Base-by-base conservation (phyloP, 2,329 filamentous ascomycete species). In the Trichophyton rubrum region DNA sequence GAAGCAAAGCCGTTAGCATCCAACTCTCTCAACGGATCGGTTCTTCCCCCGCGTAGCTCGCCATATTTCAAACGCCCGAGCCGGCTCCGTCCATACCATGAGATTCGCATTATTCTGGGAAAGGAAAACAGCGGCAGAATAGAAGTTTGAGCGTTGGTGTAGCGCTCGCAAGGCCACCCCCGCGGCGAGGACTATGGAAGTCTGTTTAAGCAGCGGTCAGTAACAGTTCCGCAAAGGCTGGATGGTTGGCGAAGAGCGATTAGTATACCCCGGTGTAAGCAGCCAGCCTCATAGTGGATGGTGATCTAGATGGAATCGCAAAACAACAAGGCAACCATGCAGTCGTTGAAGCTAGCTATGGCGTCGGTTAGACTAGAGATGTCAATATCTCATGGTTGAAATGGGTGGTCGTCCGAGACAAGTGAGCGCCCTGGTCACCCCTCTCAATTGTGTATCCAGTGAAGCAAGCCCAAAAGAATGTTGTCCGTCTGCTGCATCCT, bases 91-190 rank as follows among this genome's bases (percentile, higher is more conserved):
- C 75, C 82, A 67, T 74, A 93, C 89, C 83, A 97, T 88, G 59
- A 97, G 79, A 72, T 92, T 97, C 68, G 95, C 86, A 77, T 93
- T 97, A 75, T 90, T 96, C 75, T 97, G 92, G 45, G 91, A 89
- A 58, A 99, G 84, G 75, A 97, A 96, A 56, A 99, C 93, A 77
- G 90, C 93, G 66, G 93, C 91, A 60, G 92, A 95, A 78, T 99
- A 99, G 80, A 97, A 99, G 76, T 99, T 99, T 65, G 93, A 87
- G 65, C 93, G 85, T 77, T 97, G 89, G 71, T 93, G 88, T 75
- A 97, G 92, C 64, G 93, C 92, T 71, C 91, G 93, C 62, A 95
- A 76, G 63, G 96, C 81, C 62, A 96, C 90, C 68, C 85, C 84
- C 66, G 84, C 87, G 68, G 92, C 92, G 71, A 95, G 85, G 75